Percentiles rank a stretch among this genome's conserved stretches.
Conservation (phyloP, 2,329 filamentous ascomycete species). For the Penicillium griseofulvum region DNA sequence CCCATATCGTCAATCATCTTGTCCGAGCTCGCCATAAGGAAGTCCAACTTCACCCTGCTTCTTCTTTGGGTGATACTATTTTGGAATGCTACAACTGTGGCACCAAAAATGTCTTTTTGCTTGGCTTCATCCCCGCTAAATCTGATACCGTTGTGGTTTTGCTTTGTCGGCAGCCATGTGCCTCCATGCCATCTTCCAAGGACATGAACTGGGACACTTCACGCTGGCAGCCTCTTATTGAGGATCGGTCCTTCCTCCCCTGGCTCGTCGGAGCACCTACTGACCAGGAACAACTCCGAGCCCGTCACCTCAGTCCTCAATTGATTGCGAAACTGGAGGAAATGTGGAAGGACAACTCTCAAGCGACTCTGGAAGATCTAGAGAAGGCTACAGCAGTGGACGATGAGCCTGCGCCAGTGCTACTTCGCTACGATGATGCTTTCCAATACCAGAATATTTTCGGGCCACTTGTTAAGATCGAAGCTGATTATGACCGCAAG, state of each 20-base stretch:
- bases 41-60: slow-evolving; percentile 91
- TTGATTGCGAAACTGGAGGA: slow-evolving; percentile 96
- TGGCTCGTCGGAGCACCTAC: slow-evolving; percentile 90
- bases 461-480: slow-evolving; percentile 95
- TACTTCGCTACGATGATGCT: slow-evolving; percentile 92
- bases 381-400: slow-evolving; percentile 90
- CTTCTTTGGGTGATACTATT: slow-evolving; percentile 89
- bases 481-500: slow-evolving; percentile 98
- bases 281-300: slow-evolving; percentile 93
- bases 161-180: slow-evolving; percentile 93
- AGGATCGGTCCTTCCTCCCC: slow-evolving; percentile 88
- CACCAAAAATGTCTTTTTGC: slow-evolving; percentile 97
- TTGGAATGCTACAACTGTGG: slow-evolving; percentile 99
- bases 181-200: slow-evolving; percentile 90
- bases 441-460: slow-evolving; percentile 99
- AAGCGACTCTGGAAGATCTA: slow-evolving; percentile 82
- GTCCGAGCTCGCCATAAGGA: slow-evolving; percentile 98
- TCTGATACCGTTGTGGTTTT: slow-evolving; percentile 97
- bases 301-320: slow-evolving; percentile 85
- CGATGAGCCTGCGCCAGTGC: slow-evolving; percentile 88
- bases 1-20: slow-evolving; percentile 97
- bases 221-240: slow-evolving; percentile 94
- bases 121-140: slow-evolving; percentile 97
- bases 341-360: slow-evolving; percentile 95
- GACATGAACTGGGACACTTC: slow-evolving; percentile 99